phyloP scores from a whole-genome alignment of 257 asterid genomes.

The Gentiana macrophylla region DNA sequence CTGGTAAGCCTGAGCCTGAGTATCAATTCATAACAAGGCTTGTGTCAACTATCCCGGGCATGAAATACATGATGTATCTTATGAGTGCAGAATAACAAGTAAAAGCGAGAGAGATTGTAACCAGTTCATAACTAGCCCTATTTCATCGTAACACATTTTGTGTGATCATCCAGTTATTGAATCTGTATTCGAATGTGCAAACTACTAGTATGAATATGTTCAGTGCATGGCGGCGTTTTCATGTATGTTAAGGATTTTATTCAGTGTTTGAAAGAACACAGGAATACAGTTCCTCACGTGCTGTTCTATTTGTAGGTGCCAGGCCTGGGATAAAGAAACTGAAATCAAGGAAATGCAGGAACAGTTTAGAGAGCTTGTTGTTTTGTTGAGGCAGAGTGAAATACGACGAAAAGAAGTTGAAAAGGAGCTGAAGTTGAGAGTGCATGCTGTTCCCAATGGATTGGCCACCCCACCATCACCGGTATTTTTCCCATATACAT shows the following conservation, averaged over 20 bases:
- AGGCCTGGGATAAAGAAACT: slow-evolving; percentile 74
- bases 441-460: slow-evolving; percentile 45
- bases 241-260: background rate
- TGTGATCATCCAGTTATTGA: too few species aligned
- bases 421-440: slow-evolving; percentile 68
- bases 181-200: background rate
- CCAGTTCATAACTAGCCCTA: too few species aligned
- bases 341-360: slow-evolving; percentile 94
- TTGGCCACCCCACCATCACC: slow-evolving; percentile 59
- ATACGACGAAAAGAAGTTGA: slow-evolving; percentile 73
- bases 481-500: slow-evolving; percentile 25
- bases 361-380: slow-evolving; percentile 83
- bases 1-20: too few species aligned
- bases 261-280: background rate
- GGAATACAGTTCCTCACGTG: background rate
- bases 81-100: too few species aligned
- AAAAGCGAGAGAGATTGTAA: too few species aligned
- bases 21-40: too few species aligned
- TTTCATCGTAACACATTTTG: too few species aligned
- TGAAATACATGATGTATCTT: too few species aligned
- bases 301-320: slow-evolving; percentile 46
- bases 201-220: too few species aligned
- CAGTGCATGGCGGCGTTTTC: background rate
- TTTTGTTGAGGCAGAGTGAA: slow-evolving; percentile 79
- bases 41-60: too few species aligned